Conservation (phyloP, 306 rosid genomes). For the Aeschynomene evenia region DNA sequence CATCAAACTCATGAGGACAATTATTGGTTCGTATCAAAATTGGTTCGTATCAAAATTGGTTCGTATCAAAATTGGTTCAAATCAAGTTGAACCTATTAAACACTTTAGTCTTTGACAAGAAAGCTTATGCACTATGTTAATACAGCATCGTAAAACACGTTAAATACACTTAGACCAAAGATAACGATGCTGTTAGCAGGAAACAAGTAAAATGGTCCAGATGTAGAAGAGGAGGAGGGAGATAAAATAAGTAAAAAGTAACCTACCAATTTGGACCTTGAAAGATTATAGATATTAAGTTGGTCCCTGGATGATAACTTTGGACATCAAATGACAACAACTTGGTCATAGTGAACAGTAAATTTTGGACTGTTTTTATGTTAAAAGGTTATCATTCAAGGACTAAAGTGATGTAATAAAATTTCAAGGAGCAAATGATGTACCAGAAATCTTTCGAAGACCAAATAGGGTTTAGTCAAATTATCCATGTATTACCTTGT, state of each 20-base stretch:
- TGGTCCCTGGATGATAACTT: neutral
- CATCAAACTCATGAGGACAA: neutral
- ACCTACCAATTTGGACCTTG: neutral
- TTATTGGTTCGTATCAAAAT: too few species aligned
- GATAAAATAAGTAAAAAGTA: neutral
- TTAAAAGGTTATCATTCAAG: neutral
- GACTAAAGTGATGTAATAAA: neutral
- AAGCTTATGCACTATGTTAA: constrained; percentile 8
- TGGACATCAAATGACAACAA: neutral
- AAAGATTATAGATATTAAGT: neutral
- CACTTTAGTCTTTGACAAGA: neutral
- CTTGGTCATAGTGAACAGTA: neutral
- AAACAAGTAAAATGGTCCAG: neutral
- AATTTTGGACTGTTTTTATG: neutral
- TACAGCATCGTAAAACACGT: neutral
- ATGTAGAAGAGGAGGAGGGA: neutral
- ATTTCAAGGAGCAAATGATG: neutral
- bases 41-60: too few species aligned
- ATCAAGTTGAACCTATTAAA: neutral
- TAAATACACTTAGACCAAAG: neutral
- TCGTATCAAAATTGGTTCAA: neutral
- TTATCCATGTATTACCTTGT: constrained; percentile 64
- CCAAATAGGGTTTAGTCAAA: neutral
- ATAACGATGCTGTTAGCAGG: neutral
- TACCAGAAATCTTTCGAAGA: neutral